phyloP scores from a whole-genome alignment of 495 filamentous ascomycete genomes.

The Talaromyces nanjingensis region DNA sequence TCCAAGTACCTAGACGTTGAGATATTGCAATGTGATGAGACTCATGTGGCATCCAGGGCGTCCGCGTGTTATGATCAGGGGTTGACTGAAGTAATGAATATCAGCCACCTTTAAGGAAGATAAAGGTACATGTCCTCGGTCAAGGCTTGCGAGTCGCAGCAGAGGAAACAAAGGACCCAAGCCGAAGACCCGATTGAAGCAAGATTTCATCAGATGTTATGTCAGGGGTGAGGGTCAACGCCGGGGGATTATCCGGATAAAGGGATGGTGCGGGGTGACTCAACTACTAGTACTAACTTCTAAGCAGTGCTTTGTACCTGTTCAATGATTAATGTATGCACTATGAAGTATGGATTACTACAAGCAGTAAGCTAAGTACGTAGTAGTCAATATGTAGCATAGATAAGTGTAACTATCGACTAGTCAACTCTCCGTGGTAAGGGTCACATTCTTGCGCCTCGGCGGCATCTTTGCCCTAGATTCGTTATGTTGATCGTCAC shows the following conservation, averaged over 20 bases:
- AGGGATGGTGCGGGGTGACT: background rate
- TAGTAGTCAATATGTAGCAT: background rate
- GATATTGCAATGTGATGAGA: background rate
- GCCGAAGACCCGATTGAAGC: background rate
- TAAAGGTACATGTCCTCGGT: background rate
- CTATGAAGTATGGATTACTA: background rate
- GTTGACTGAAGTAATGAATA: background rate
- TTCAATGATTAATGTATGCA: background rate
- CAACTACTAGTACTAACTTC: background rate
- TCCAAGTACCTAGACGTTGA: background rate
- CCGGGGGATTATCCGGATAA: background rate
- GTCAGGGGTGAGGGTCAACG: background rate
- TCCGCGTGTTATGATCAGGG: slow-evolving; percentile 3
- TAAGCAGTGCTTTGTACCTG: background rate
- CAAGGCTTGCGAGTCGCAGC: background rate
- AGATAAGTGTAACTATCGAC: background rate
- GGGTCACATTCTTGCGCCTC: slow-evolving; percentile 7
- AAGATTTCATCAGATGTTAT: background rate
- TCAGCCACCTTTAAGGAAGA: background rate
- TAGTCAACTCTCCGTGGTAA: background rate
- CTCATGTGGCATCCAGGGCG: background rate
- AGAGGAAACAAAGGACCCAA: background rate
- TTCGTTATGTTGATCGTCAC: slow-evolving; percentile 6
- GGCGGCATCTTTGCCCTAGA: background rate
- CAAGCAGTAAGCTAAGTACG: background rate